Evolutionary conservation across 129 eudicot species (phyloP).

Genomic region (Helianthus tuberosus): DNA sequence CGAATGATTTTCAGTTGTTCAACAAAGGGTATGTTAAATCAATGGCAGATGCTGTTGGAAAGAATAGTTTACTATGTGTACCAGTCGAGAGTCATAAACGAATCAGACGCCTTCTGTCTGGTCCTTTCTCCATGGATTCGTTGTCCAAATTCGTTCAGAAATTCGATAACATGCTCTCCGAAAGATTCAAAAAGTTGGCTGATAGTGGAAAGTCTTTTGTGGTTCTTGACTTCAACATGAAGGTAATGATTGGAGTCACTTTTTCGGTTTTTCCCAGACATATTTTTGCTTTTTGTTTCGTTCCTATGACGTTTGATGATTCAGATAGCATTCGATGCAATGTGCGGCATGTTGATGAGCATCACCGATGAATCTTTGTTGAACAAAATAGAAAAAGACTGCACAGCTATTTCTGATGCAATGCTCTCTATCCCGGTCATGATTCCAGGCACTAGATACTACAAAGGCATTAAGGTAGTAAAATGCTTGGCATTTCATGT

Average conservation of each 20-base stretch:
- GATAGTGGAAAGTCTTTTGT: constrained; percentile 46
- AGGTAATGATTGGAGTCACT: constrained; percentile 29
- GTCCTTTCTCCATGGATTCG: constrained; percentile 62
- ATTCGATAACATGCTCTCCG: constrained; percentile 42
- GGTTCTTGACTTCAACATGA: constrained; percentile 60
- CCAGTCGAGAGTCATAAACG: constrained; percentile 53
- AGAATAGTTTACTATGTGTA: constrained; percentile 50
- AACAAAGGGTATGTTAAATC: constrained; percentile 63
- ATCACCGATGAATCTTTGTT: constrained; percentile 44
- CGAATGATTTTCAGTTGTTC: constrained; percentile 51
- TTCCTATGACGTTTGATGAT: constrained; percentile 17
- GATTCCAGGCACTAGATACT: constrained; percentile 72
- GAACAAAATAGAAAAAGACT: constrained; percentile 45
- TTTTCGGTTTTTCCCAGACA: neutral
- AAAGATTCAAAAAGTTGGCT: constrained; percentile 42
- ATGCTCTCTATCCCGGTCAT: constrained; percentile 57
- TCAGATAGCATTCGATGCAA: constrained; percentile 61
- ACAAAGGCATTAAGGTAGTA: constrained; percentile 64
- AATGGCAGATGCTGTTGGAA: constrained; percentile 60
- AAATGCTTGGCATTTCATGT: neutral
- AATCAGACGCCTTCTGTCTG: constrained; percentile 58
- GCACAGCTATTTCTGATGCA: constrained; percentile 44
- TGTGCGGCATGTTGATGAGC: constrained; percentile 60
- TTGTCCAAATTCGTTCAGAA: constrained; percentile 45
- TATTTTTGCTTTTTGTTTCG: neutral